Evolutionary conservation across 352 stramenopile species (phyloP).

Genomic region (Phytophthora ohioensis): DNA sequence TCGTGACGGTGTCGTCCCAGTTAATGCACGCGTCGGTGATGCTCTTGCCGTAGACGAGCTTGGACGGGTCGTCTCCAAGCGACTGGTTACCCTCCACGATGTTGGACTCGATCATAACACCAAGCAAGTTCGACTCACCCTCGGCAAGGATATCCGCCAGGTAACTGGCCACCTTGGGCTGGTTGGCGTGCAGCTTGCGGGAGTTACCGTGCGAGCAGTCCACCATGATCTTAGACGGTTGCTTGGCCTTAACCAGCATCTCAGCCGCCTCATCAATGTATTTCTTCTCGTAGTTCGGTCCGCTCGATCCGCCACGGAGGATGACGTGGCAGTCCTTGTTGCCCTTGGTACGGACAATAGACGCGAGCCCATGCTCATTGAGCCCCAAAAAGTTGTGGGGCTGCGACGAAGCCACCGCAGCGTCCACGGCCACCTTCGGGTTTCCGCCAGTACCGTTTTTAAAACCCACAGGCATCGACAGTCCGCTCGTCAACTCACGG

Average conservation of each 20-base stretch:
- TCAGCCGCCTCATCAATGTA: conserved; percentile 69
- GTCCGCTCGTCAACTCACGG: conserved; percentile 78
- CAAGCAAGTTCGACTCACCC: conserved; percentile 75
- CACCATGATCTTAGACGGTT: conserved; percentile 85
- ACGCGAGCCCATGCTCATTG: conserved; percentile 83
- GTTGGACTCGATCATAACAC: conserved; percentile 92
- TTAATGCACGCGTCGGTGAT: conserved; percentile 90
- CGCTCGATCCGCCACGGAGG: conserved; percentile 71
- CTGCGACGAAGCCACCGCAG: conserved; percentile 67
- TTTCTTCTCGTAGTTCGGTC: conserved; percentile 87
- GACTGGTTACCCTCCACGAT: conserved; percentile 88
- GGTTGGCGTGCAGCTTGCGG: conserved; percentile 85
- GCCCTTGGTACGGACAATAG: conserved; percentile 87
- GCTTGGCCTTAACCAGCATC: conserved; percentile 72
- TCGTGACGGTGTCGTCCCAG: conserved; percentile 82
- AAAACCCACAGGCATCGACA: conserved; percentile 88
- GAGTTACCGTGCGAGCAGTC: conserved; percentile 92
- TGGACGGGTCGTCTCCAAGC: conserved; percentile 68
- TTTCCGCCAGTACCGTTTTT: conserved; percentile 88
- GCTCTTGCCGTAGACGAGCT: conserved; percentile 87
- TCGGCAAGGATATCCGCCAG: conserved; percentile 67
- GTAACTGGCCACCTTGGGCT: conserved; percentile 81
- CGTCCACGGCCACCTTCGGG: conserved; percentile 86
- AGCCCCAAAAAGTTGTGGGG: conserved; percentile 87
- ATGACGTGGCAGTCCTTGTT: conserved; percentile 91